Percentiles rank a stretch among this genome's conserved stretches.
phyloP scores from a whole-genome alignment of 169 alveolate genomes.

The Plasmodium gaboni region DNA sequence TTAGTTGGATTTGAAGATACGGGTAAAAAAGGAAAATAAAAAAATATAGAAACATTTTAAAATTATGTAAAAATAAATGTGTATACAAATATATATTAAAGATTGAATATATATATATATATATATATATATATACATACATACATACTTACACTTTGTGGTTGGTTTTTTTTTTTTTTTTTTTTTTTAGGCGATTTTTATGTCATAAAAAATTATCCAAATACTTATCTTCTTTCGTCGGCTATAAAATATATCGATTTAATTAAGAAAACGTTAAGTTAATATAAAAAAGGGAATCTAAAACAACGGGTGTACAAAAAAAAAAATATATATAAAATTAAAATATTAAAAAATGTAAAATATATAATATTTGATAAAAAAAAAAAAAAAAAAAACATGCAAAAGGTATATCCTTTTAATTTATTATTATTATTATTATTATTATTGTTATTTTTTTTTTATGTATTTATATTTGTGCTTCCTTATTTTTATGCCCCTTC shows the following conservation, averaged over 20 bases:
- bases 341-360: slow-evolving; percentile 1
- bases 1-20: slow-evolving; percentile 75
- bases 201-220: slow-evolving; percentile 61
- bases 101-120: background rate
- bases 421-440: background rate
- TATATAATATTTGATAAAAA: slow-evolving; percentile 2
- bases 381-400: background rate
- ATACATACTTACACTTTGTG: background rate
- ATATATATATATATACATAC: background rate
- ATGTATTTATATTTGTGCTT: no score
- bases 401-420: background rate
- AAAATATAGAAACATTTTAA: background rate
- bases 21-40: slow-evolving; percentile 14
- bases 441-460: background rate
- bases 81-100: background rate
- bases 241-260: slow-evolving; percentile 71
- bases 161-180: background rate
- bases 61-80: background rate
- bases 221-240: slow-evolving; percentile 57
- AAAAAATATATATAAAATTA: background rate
- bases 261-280: slow-evolving; percentile 30
- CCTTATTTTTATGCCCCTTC: no score
- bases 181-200: slow-evolving; percentile 58
- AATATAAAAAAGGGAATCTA: background rate
- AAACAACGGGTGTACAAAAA: background rate